Evolutionary conservation across 345 rosid species (phyloP).

Genomic region (Populus pruinosa): DNA sequence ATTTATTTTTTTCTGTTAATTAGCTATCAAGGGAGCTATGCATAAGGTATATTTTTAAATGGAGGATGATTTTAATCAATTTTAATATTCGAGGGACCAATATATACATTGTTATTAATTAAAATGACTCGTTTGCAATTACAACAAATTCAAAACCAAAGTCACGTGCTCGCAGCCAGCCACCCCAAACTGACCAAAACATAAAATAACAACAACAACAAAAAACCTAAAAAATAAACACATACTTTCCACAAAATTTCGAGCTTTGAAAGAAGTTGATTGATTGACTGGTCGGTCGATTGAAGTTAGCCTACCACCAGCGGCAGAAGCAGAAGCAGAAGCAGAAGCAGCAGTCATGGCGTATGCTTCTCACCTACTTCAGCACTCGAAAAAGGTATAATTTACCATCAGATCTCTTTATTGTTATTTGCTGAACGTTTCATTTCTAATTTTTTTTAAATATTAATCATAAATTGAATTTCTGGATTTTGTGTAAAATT

Average conservation of each 20-base stretch:
- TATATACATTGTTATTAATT: too few species aligned
- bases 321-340: too few species aligned
- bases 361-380: conserved; percentile 56
- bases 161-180: neutral
- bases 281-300: neutral
- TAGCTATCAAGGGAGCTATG: too few species aligned
- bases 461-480: neutral
- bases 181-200: too few species aligned
- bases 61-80: too few species aligned
- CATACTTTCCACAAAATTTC: too few species aligned
- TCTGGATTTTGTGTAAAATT: neutral
- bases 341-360: conserved; percentile 27
- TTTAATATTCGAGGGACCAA: neutral
- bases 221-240: neutral
- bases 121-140: neutral
- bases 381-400: conserved; percentile 53
- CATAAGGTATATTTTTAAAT: too few species aligned
- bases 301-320: too few species aligned
- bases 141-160: too few species aligned
- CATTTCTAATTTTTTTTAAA: neutral
- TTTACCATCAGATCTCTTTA: neutral
- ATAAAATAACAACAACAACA: too few species aligned
- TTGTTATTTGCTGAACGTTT: neutral
- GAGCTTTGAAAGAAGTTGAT: too few species aligned
- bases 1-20: too few species aligned